phyloP scores from a whole-genome alignment of 192 early-diverging fungal genomes.

The Coemansia sp. region DNA sequence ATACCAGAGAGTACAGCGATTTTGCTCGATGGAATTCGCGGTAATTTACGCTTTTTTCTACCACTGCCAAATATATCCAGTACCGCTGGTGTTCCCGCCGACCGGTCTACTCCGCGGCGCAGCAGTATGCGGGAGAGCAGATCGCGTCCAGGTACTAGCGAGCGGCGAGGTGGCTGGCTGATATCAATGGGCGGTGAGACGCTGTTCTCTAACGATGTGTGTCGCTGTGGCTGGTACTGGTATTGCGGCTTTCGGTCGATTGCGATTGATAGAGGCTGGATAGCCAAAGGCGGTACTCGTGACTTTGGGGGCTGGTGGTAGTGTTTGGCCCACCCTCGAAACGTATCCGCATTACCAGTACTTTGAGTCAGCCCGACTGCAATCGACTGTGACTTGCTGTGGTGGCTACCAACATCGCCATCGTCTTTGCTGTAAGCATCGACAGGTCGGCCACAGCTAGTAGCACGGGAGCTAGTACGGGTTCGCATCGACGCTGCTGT shows the following conservation, averaged over 20 bases:
- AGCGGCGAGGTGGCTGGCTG: background rate
- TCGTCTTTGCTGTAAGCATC: background rate
- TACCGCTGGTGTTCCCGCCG: background rate
- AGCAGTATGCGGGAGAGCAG: background rate
- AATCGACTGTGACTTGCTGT: background rate
- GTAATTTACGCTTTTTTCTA: constrained; percentile 9
- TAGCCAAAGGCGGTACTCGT: background rate
- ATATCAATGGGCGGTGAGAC: background rate
- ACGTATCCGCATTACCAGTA: background rate
- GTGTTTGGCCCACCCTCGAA: background rate
- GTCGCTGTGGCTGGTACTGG: constrained; percentile 5
- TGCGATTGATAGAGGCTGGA: background rate
- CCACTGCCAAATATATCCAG: constrained; percentile 15
- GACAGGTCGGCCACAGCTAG: constrained; percentile 5
- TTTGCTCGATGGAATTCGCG: constrained; percentile 45
- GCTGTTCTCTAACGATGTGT: background rate
- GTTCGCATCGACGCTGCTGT: background rate
- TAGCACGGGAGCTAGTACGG: constrained; percentile 19
- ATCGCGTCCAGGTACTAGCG: background rate
- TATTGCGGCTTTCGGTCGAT: background rate
- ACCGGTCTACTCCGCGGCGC: background rate
- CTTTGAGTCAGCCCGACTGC: background rate
- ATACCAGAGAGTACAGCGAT: constrained; percentile 43
- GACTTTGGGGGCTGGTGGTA: background rate
- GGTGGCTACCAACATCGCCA: background rate